Conservation (phyloP, 805 yeast species). For the Candida yuanshanica region DNA sequence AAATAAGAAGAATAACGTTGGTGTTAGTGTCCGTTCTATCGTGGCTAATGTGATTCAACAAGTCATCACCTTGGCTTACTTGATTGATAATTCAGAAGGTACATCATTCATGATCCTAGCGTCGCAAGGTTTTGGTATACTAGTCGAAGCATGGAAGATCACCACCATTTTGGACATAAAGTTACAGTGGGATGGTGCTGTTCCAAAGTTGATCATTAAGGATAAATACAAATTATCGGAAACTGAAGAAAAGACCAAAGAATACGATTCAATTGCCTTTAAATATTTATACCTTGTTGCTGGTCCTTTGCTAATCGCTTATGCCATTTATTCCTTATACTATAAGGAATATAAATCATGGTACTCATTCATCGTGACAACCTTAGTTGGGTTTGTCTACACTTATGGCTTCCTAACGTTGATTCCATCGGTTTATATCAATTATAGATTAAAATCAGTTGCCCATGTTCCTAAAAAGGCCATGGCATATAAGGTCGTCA, state of each 20-base stretch:
- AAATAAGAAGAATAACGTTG: constrained; percentile 34
- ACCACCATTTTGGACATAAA: constrained; percentile 31
- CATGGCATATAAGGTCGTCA: constrained; percentile 35
- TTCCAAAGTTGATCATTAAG: constrained; percentile 21
- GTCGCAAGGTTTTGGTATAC: constrained; percentile 32
- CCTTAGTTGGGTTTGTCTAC: constrained; percentile 36
- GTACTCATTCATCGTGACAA: constrained; percentile 35
- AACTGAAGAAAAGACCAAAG: constrained; percentile 33
- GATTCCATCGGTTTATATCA: constrained; percentile 36
- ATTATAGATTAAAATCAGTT: constrained; percentile 36
- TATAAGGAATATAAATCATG: constrained; percentile 37
- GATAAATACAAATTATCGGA: constrained; percentile 32
- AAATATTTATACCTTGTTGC: constrained; percentile 31
- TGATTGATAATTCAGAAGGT: constrained; percentile 33
- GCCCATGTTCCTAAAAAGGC: constrained; percentile 38
- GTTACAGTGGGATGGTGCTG: constrained; percentile 17
- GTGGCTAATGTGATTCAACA: constrained; percentile 36
- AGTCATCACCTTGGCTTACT: constrained; percentile 31
- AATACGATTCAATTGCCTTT: constrained; percentile 36
- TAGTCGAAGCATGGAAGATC: constrained; percentile 39
- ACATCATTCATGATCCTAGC: constrained; percentile 33
- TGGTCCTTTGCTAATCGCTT: constrained; percentile 31
- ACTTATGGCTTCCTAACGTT: constrained; percentile 36
- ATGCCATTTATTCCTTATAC: constrained; percentile 31
- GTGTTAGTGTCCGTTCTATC: constrained; percentile 34